Evolutionary conservation across 108 stramenopile genomes (phyloP), one percentile per base, ranked within the genome.

Genomic region (Cyclotella kingstonii): DNA sequence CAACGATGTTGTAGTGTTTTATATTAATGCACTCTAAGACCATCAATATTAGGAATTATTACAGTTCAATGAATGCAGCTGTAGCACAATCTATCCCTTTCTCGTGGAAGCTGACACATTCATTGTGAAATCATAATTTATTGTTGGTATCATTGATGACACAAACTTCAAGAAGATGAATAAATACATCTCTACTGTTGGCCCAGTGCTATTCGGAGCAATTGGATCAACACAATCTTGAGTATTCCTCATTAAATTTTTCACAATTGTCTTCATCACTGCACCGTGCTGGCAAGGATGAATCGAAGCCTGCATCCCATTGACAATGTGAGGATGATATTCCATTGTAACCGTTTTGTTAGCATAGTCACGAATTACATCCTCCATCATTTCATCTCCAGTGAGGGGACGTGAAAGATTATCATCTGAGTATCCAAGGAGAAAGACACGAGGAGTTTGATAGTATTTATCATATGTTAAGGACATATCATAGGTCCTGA

Each of bases 141-240:
- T 98, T 9, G 98, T 99, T 4, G 99, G 99, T 54, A 98, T 95
- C 63, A 99, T 97, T 55, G 82, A 83, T 49, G 83, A 84, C 19
- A 99, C 96, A 68, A 99, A 99, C 71, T 99, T 99, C 28, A 99
- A 81, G 68, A 99, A 99, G 53, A 98, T 93, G 69, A 98, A 98
- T 42, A 99, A 53, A 59, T 98, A 98, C 80, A 93, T 95, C 65
- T 97, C 96, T 45, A 96, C 91, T 18, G 83, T 78, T 14, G 88
- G 89, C 0, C 53, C 55, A 42, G 8, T 44, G 12, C 50, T 26
- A 19, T 42, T 54, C 55, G 29, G 46, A 41, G n/a, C 56, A 28
- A 64, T 54, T 54, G 29, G 46, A 41, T n/a, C 56, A 28, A 64
- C 80, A 33, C 18, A 54, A 18, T 67, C 80, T 26, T 52, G 75